Evolutionary conservation across 768 basidiomycete species (phyloP), one percentile per base, ranked within the genome.

Genomic region (Psilocybe sp.): DNA sequence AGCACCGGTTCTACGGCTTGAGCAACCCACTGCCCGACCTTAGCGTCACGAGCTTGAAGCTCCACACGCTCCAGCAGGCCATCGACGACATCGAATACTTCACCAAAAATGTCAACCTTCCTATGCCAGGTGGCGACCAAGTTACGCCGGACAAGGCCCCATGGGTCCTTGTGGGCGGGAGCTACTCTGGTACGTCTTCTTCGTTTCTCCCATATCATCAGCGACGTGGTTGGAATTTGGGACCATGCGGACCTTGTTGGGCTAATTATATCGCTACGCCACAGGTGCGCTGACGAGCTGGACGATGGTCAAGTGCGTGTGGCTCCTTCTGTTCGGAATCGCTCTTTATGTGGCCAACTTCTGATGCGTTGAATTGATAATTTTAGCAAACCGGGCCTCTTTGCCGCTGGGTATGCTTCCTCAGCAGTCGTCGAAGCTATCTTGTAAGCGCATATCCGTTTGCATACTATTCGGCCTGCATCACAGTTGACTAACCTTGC

Each of bases 1-100:
- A 89, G 58, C 87, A 89, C 59, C 76, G 88, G 18, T 90, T 84
- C 72, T 89, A 82, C 53, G 87, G 87, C 12, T 65, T 78, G n/a
- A 89, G 86, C 50, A 90, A 87, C 60, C 87, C 87, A 4, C 76
- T 73, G 42, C 69, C 76, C 15, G 74, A 88, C 61, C 74, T 89
- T 20, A 78, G 71, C 32, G 77, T 76, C 28, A 64, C 75, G 56
- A 87, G 82, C 59, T 67, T 89, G 39, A 65, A 68, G 40, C 55
- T 79, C 11, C 83, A 84, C 61, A 88, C 84, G 1, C 76, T 89
- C 41, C 82, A 87, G 60, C 87, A 89, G 66, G 84, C 85, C 9
- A 81, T 87, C 53, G 81, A 87, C 44, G 87, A 89, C 58, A 64
- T 88, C 34, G 84, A 73, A 13, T 85, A 84, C 64, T 89, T 89